Conservation (phyloP, 306 rosid genomes). For the Cucurbita argyrosperma region DNA sequence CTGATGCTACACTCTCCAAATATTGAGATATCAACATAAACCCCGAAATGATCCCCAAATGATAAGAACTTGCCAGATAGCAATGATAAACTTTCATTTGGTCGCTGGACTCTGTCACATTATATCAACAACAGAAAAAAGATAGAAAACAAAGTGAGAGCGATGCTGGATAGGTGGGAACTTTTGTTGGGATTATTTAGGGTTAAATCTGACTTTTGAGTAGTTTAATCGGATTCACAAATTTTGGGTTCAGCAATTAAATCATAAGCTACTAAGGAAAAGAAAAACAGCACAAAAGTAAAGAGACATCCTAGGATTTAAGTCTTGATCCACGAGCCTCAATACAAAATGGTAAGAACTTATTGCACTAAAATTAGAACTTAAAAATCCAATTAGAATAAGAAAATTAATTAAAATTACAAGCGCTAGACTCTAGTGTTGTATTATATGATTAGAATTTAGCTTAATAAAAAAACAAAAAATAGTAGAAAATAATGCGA, state of each 20-base stretch:
- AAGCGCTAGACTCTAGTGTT: not conserved
- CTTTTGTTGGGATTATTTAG: not conserved
- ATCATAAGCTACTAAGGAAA: not conserved
- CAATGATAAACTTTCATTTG: constrained; percentile 63
- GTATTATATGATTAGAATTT: not conserved
- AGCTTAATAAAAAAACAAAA: not conserved
- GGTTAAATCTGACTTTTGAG: not conserved
- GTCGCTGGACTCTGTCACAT: constrained; percentile 33
- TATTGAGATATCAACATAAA: constrained; percentile 57
- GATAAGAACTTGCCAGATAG: constrained; percentile 83
- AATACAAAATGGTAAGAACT: not conserved
- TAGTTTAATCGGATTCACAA: not conserved
- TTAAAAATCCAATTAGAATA: not conserved
- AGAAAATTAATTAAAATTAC: not conserved
- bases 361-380: not conserved
- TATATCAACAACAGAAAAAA: not conserved
- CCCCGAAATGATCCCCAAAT: constrained; percentile 83
- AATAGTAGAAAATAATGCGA: not conserved
- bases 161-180: not conserved
- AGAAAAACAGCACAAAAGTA: not conserved
- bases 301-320: not conserved
- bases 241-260: not conserved
- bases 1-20: constrained; percentile 50
- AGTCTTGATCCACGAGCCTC: not conserved
- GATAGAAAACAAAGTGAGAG: not conserved